Percentiles rank a stretch among this genome's conserved stretches.
Evolutionary conservation across 202 grass and related monocot genomes (phyloP).

Genomic region (Setaria italica): DNA sequence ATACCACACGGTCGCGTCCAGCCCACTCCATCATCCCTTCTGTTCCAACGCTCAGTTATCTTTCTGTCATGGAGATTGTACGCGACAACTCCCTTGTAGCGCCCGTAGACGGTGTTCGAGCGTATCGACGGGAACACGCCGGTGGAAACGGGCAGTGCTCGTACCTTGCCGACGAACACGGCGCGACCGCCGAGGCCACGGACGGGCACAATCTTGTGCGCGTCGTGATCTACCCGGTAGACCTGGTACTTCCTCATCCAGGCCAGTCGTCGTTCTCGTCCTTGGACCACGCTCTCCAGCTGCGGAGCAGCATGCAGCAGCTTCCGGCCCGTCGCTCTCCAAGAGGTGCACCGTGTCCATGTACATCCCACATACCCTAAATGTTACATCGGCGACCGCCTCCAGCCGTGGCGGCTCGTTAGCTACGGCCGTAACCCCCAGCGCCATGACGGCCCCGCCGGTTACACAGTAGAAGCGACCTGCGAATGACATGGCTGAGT

Average conservation of each 20-base stretch:
- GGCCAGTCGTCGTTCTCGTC: neutral
- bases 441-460: neutral
- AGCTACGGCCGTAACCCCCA: neutral
- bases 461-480: slow-evolving; percentile 10
- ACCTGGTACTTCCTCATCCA: neutral
- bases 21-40: neutral
- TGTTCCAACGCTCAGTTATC: neutral
- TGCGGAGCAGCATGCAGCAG: neutral
- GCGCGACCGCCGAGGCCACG: neutral
- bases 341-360: neutral
- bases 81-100: neutral
- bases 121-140: neutral
- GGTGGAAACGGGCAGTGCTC: neutral
- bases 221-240: neutral
- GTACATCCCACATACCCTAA: neutral
- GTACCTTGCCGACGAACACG: neutral
- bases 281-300: neutral
- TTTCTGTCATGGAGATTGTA: neutral
- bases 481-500: neutral
- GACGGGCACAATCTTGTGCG: neutral
- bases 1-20: neutral
- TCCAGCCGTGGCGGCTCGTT: neutral
- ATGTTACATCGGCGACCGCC: neutral
- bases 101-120: neutral
- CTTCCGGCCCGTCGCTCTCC: neutral